Evolutionary conservation across 208 protist species (phyloP), one percentile per base, ranked within the genome.

Genomic region (Leishmania braziliensis): DNA sequence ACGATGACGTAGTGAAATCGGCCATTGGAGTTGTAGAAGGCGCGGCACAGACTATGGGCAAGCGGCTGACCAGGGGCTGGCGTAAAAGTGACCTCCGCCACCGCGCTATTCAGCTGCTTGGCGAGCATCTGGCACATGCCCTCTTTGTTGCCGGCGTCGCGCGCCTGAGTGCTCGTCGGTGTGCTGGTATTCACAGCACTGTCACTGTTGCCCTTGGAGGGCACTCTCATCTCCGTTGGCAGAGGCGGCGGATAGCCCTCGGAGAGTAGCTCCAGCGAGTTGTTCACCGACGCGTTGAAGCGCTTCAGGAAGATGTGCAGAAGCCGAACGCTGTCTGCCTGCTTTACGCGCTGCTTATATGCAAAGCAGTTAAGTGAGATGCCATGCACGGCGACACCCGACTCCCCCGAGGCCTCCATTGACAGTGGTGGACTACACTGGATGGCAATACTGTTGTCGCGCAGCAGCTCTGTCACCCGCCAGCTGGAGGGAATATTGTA

Each of bases 341-440:
- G 87, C 69, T 81, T 84, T 18, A 96, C 90, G 36, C 86, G 85
- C 76, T 90, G 90, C 77, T 90, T 93, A 84, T 96, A 96, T 51
- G 91, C 91, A 76, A 95, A 96, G 66, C 89, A 95, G 84, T 94
- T 95, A 36, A 96, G 79, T 6, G 89, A 92, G 50, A 96, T 89
- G 56, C 93, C 93, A 79, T 96, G 93, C 29, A 95, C 89, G 2
- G 84, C 86, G 20, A 81, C 6, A 6, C 65, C 68, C 6, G 62
- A 77, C n/a, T 53, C 53, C n/a, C 56, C 76, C 71, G 43, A 18
- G 36, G 16, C 60, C 78, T 68, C 53, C 16, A 56, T 23, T 1
- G 56, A 68, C 51, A 70, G 78, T 4, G 90, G 90, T 10, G 93
- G 93, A 65, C 85, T 89, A 78, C 90, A 91, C 63, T 96, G 93